phyloP scores from a whole-genome alignment of 768 basidiomycete genomes.

The Trametes gibbosa region DNA sequence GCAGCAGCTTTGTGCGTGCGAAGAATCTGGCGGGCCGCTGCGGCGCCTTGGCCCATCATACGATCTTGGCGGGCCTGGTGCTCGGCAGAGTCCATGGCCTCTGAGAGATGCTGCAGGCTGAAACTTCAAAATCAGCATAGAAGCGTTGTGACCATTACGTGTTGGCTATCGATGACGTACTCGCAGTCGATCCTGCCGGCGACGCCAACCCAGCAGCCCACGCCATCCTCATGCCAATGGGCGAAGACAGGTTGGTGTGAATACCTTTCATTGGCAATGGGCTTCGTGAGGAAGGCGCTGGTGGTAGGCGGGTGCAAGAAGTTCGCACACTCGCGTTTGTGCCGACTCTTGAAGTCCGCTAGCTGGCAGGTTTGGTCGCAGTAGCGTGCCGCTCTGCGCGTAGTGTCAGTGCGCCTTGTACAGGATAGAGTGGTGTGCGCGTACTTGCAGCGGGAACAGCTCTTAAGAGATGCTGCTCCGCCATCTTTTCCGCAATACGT shows the following conservation, averaged over 20 bases:
- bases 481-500: background rate
- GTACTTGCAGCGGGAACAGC: conserved; percentile 10
- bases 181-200: background rate
- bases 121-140: no score
- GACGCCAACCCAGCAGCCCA: conserved; percentile 11
- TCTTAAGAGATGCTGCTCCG: background rate
- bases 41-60: background rate
- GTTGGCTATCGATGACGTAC: background rate
- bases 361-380: conserved; percentile 5
- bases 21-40: background rate
- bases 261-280: background rate
- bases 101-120: background rate
- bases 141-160: background rate
- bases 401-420: no score
- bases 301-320: conserved; percentile 3
- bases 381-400: background rate
- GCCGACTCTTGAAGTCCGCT: conserved; percentile 3
- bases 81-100: background rate
- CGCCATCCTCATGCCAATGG: background rate
- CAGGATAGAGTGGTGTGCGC: background rate
- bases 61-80: background rate
- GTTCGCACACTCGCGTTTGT: conserved; percentile 9
- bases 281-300: conserved; percentile 1
- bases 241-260: conserved; percentile 6
- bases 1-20: conserved; percentile 1